phyloP scores from a whole-genome alignment of 495 filamentous ascomycete species.

The Aspergillus bertholletiae region DNA sequence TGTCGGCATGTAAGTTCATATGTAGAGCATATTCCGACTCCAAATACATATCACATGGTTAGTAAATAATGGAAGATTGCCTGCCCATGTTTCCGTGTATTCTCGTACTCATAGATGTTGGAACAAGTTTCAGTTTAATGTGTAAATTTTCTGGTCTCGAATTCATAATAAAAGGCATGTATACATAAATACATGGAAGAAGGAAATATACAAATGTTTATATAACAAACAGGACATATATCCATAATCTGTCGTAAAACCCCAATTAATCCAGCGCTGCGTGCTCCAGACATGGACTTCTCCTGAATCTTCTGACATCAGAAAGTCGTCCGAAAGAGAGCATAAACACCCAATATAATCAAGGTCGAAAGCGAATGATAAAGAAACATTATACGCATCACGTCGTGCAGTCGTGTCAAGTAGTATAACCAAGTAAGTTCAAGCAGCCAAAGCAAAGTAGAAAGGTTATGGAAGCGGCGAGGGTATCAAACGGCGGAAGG shows the following conservation, averaged over 20 bases:
- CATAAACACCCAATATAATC: conserved; percentile 1
- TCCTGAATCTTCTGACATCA: background rate
- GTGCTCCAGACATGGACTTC: background rate
- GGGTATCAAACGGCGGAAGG: background rate
- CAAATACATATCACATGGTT: no score
- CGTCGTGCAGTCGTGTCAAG: conserved; percentile 31
- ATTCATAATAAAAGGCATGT: conserved; percentile 6
- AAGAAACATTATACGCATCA: conserved; percentile 32
- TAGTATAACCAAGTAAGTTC: conserved; percentile 15
- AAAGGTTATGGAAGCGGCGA: background rate
- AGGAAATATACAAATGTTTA: conserved; percentile 6
- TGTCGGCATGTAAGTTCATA: no score
- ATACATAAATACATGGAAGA: conserved; percentile 12
- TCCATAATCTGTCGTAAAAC: conserved; percentile 14
- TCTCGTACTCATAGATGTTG: no score
- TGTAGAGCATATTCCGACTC: no score
- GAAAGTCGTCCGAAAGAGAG: background rate
- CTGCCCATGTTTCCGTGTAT: no score
- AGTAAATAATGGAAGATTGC: no score
- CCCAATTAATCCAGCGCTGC: background rate
- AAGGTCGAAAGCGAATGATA: conserved; percentile 9
- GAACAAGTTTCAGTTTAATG: no score
- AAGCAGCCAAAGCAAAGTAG: conserved; percentile 17
- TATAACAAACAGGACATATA: conserved; percentile 11
- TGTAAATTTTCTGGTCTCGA: conserved; percentile 9